Evolutionary conservation across 2,329 filamentous ascomycete genomes (phyloP).

Genomic region (Diaporthe sp.): DNA sequence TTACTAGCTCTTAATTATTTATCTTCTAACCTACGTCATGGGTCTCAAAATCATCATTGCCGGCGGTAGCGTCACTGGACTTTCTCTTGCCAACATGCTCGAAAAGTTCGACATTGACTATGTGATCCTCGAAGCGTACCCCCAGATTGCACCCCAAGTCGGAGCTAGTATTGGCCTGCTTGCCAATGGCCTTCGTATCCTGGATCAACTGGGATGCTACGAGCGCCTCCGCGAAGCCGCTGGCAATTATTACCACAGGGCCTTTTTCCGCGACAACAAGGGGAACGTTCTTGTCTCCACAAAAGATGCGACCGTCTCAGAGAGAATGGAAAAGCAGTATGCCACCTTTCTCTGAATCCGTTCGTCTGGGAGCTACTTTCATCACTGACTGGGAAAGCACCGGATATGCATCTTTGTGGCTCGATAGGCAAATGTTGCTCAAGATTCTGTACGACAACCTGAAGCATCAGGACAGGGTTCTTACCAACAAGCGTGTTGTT

Average conservation of each 20-base stretch:
- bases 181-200: not conserved
- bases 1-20: not conserved
- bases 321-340: slow-evolving; percentile 1
- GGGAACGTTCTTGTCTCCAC: not conserved
- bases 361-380: not conserved
- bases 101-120: not conserved
- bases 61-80: not conserved
- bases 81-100: slow-evolving; percentile 3
- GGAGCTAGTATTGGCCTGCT: not conserved
- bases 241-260: not conserved
- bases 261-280: not conserved
- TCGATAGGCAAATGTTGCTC: not conserved
- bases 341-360: not conserved
- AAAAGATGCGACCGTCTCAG: not conserved
- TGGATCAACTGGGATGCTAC: not conserved
- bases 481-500: not conserved
- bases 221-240: not conserved
- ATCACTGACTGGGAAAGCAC: not conserved
- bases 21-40: not conserved
- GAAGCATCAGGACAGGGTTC: not conserved
- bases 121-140: not conserved
- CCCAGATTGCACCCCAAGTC: not conserved
- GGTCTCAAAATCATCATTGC: not conserved
- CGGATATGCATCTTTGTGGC: not conserved
- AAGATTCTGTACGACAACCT: slow-evolving; percentile 4